Percentiles rank a stretch among this genome's conserved stretches.
phyloP scores from a whole-genome alignment of 306 rosid species.

The Clitoria ternatea region DNA sequence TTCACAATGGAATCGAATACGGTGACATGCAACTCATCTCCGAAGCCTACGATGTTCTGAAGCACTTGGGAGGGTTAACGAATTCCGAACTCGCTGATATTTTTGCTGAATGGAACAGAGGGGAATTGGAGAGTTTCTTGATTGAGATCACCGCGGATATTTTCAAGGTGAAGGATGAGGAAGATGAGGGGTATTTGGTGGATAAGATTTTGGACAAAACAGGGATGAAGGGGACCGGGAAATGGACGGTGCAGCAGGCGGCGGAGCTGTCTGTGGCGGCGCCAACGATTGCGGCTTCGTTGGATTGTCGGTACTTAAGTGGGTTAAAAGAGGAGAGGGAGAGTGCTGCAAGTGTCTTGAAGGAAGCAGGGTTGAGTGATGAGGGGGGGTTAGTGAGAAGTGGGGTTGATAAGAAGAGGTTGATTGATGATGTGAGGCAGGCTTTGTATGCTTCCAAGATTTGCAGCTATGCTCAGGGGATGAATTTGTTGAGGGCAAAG shows the following conservation, averaged over 20 bases:
- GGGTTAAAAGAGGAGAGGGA: constrained; percentile 95
- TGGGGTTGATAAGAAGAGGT: constrained; percentile 68
- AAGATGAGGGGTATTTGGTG: constrained; percentile 65
- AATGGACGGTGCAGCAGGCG: constrained; percentile 96
- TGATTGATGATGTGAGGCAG: constrained; percentile 92
- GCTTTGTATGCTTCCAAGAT: constrained; percentile 93
- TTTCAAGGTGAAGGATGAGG: constrained; percentile 74
- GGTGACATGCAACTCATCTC: constrained; percentile 94
- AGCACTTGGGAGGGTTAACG: constrained; percentile 69
- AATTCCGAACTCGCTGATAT: constrained; percentile 62
- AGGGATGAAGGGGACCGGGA: constrained; percentile 94
- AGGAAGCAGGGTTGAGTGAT: constrained; percentile 75
- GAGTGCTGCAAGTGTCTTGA: constrained; percentile 57
- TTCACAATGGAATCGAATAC: constrained; percentile 89
- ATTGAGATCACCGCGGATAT: constrained; percentile 87
- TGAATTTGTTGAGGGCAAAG: constrained; percentile 91
- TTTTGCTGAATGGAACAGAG: constrained; percentile 79
- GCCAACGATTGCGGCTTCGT: constrained; percentile 80
- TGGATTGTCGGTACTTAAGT: constrained; percentile 81
- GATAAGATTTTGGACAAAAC: constrained; percentile 91
- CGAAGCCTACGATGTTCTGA: constrained; percentile 85
- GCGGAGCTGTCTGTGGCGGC: constrained; percentile 94
- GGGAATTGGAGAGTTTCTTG: constrained; percentile 83
- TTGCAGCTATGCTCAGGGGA: constrained; percentile 95
- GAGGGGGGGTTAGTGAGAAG: constrained; percentile 36